phyloP scores from a whole-genome alignment of 1,139 yeast genomes.

The Sugiyamaella sp. region DNA sequence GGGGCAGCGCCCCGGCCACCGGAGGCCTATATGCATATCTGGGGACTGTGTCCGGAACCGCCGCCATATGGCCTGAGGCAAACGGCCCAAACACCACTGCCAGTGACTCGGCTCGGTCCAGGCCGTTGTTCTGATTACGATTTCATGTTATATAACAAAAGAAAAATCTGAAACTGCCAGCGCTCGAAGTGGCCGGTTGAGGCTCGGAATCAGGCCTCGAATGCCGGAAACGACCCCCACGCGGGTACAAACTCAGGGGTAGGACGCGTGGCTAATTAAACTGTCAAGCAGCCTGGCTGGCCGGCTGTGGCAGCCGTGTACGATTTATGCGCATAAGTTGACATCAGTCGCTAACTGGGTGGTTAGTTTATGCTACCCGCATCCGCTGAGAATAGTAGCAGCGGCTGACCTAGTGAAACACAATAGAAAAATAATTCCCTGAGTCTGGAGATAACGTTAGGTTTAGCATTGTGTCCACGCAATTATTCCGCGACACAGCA shows the following conservation, averaged over 20 bases:
- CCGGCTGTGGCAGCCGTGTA: neutral
- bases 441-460: neutral
- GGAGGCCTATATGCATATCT: too few relatives aligned
- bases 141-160: too few relatives aligned
- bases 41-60: too few relatives aligned
- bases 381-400: neutral
- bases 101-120: too few relatives aligned
- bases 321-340: too few relatives aligned
- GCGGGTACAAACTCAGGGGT: neutral
- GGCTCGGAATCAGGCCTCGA: neutral
- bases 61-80: too few relatives aligned
- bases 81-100: too few relatives aligned
- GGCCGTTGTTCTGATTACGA: too few relatives aligned
- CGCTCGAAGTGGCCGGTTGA: too few relatives aligned
- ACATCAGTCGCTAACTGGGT: neutral
- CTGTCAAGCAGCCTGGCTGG: neutral
- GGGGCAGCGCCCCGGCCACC: too few relatives aligned
- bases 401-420: constrained; percentile 2
- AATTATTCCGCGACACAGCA: neutral
- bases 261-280: neutral
- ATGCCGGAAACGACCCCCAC: neutral
- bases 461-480: neutral
- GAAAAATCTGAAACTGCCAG: too few relatives aligned
- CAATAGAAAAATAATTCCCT: neutral
- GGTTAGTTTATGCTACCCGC: neutral